Percentiles rank a stretch among this genome's conserved stretches.
Evolutionary conservation across 495 filamentous ascomycete species (phyloP).

Genomic region (Letharia lupina): DNA sequence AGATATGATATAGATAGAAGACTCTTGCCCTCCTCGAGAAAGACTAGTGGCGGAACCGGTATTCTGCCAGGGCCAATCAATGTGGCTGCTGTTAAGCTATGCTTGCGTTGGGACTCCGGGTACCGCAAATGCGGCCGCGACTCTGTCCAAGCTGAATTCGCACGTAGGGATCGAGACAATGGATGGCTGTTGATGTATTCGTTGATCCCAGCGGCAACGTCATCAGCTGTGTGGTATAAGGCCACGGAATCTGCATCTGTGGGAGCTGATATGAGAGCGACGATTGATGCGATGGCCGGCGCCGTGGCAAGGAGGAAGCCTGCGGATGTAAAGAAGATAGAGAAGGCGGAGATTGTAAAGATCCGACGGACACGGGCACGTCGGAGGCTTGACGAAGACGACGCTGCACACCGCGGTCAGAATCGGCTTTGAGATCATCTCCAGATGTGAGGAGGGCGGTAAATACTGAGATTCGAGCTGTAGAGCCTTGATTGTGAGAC

Average conservation of each 20-base stretch:
- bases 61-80: slow-evolving; percentile 68
- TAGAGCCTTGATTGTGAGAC: slow-evolving; percentile 11
- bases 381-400: slow-evolving; percentile 14
- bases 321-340: slow-evolving; percentile 23
- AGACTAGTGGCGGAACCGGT: slow-evolving; percentile 73
- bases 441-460: not conserved
- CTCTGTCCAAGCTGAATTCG: slow-evolving; percentile 59
- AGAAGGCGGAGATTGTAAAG: slow-evolving; percentile 20
- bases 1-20: slow-evolving; percentile 72
- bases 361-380: slow-evolving; percentile 22
- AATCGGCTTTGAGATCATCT: not conserved
- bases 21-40: slow-evolving; percentile 61
- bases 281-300: slow-evolving; percentile 21
- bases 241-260: slow-evolving; percentile 65
- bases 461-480: slow-evolving; percentile 10
- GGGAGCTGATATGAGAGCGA: slow-evolving; percentile 29
- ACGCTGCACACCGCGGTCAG: slow-evolving; percentile 13
- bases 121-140: slow-evolving; percentile 83
- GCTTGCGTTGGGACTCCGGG: slow-evolving; percentile 51
- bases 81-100: slow-evolving; percentile 77
- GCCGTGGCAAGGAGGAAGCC: slow-evolving; percentile 24
- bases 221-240: slow-evolving; percentile 56
- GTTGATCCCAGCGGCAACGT: slow-evolving; percentile 55
- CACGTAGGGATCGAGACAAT: slow-evolving; percentile 55
- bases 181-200: slow-evolving; percentile 68